These are phyloP conservation scores for Nectriaceae sp. DNA, from an alignment of 2,329 filamentous ascomycete species.

Conservation along the genomic window DNA sequence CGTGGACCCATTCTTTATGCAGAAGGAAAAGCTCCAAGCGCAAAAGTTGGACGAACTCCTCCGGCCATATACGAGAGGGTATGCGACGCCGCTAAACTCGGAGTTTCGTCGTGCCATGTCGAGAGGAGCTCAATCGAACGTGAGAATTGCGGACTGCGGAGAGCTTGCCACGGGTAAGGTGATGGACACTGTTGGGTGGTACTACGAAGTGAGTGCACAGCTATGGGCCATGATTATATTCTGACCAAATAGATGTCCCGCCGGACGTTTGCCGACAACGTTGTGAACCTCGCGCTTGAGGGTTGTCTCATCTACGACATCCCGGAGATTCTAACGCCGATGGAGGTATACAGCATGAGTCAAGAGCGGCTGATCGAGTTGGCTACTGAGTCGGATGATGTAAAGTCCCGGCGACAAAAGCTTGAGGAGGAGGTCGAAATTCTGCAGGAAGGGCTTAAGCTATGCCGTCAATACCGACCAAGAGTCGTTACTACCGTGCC, in stretches of 20 bases:
- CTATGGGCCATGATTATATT: no score
- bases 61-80: conserved; percentile 36
- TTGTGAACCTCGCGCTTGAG: conserved; percentile 50
- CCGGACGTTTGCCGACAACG: conserved; percentile 48
- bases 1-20: conserved; percentile 35
- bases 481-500: conserved; percentile 14
- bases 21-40: conserved; percentile 30
- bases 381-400: not conserved
- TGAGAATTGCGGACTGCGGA: conserved; percentile 15
- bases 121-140: conserved; percentile 8
- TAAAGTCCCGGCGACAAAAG: conserved; percentile 5
- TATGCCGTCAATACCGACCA: conserved; percentile 10
- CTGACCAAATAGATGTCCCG: conserved; percentile 49
- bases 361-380: not conserved
- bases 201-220: conserved; percentile 44
- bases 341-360: conserved; percentile 26
- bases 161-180: conserved; percentile 40
- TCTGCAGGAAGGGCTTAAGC: conserved; percentile 8
- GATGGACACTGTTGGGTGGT: conserved; percentile 46
- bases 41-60: conserved; percentile 43
- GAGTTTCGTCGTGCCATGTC: conserved; percentile 29
- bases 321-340: conserved; percentile 42
- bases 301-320: conserved; percentile 47
- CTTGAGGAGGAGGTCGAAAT: conserved; percentile 13
- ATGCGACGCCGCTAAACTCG: conserved; percentile 26